Evolutionary conservation across 768 basidiomycete species (phyloP).

Genomic region (Mycena alexandri): DNA sequence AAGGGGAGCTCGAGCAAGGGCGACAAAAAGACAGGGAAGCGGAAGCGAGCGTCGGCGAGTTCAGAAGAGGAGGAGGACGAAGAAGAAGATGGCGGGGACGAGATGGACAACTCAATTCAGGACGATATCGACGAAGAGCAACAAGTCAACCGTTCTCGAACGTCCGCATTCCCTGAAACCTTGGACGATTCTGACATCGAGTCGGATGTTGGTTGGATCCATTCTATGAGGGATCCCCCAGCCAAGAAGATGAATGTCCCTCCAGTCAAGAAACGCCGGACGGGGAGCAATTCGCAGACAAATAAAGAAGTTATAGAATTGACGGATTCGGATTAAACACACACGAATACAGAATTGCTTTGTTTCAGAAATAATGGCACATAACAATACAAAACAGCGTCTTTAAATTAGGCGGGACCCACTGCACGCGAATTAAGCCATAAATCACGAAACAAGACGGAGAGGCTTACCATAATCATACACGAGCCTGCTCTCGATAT

Average conservation of each 20-base stretch:
- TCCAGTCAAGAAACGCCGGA: constrained; percentile 25
- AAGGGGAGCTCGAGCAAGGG: constrained; percentile 24
- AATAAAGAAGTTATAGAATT: constrained; percentile 25
- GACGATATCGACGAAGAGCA: constrained; percentile 18
- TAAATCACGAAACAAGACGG: no score
- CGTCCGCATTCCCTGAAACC: not conserved
- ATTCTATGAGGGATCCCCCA: constrained; percentile 19
- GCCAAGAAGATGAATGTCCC: not conserved
- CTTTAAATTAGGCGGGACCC: constrained; percentile 14
- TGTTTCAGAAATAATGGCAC: constrained; percentile 11
- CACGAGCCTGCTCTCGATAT: constrained; percentile 67
- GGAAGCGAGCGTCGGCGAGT: constrained; percentile 29
- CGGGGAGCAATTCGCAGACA: not conserved
- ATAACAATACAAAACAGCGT: constrained; percentile 18
- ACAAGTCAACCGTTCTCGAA: constrained; percentile 2
- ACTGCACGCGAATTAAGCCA: constrained; percentile 12
- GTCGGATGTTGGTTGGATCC: constrained; percentile 21
- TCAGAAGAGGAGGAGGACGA: constrained; percentile 36
- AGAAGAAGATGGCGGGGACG: constrained; percentile 15
- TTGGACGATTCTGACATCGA: constrained; percentile 24
- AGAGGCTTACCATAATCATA: constrained; percentile 75
- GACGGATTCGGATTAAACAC: constrained; percentile 34
- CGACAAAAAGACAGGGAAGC: constrained; percentile 26
- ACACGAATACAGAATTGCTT: constrained; percentile 3
- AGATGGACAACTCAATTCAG: constrained; percentile 34